A percentile compares a stretch with the other conserved stretches of the same genome.
phyloP scores from a whole-genome alignment of 805 yeast genomes.

The Candida ulmi region DNA sequence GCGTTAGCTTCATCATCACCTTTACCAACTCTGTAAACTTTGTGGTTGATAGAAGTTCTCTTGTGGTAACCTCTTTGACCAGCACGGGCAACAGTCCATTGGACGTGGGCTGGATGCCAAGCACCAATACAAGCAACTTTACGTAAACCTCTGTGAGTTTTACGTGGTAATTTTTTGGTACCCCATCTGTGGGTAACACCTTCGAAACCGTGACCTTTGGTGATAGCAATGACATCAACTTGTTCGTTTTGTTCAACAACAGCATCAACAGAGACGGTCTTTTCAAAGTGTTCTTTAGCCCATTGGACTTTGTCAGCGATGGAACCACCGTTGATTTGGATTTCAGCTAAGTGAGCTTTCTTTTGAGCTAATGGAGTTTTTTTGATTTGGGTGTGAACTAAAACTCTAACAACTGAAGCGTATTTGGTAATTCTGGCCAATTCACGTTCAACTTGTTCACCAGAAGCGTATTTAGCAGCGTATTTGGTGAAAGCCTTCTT shows the following conservation, averaged over 20 bases:
- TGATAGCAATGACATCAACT: constrained; percentile 97
- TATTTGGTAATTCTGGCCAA: constrained; percentile 98
- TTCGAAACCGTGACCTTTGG: constrained; percentile 99
- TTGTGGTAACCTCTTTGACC: constrained; percentile 99
- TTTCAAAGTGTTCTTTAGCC: constrained; percentile 99
- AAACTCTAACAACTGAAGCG: constrained; percentile 97
- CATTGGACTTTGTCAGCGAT: constrained; percentile 94
- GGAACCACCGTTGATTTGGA: constrained; percentile 99
- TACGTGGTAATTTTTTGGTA: constrained; percentile 99
- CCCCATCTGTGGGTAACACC: constrained; percentile 99
- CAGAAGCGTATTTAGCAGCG: constrained; percentile 96
- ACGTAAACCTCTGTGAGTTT: constrained; percentile 99
- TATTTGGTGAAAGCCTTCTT: constrained; percentile 99
- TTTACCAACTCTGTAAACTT: constrained; percentile 98
- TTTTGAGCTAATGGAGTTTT: constrained; percentile 98
- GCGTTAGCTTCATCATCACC: constrained; percentile 92
- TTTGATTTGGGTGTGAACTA: constrained; percentile 99
- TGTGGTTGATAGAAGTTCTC: constrained; percentile 99
- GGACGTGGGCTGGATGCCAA: constrained; percentile 99
- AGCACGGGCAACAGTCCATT: constrained; percentile 99
- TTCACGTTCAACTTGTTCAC: constrained; percentile 87
- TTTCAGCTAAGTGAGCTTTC: constrained; percentile 99
- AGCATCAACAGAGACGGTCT: constrained; percentile 92
- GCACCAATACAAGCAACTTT: constrained; percentile 99
- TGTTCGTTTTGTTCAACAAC: constrained; percentile 98